Conservation (phyloP, 2,329 filamentous ascomycete genomes). For the Penicillium sp. region DNA sequence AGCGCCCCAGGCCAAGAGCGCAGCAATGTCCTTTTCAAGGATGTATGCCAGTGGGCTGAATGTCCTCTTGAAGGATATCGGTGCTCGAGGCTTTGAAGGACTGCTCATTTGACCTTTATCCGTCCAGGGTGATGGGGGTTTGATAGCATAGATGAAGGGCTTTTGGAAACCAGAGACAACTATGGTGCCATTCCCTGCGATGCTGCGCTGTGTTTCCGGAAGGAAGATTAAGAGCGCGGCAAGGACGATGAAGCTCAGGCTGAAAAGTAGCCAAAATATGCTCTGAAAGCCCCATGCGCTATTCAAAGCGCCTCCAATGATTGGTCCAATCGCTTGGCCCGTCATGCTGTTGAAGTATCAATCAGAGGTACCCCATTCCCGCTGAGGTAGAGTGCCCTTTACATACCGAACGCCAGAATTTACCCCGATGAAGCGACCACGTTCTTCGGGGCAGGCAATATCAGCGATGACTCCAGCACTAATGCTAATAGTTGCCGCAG, state of each 20-base stretch:
- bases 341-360: background rate
- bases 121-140: background rate
- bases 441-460: constrained; percentile 34
- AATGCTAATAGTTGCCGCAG: constrained; percentile 20
- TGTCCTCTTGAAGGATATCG: background rate
- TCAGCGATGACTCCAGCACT: constrained; percentile 42
- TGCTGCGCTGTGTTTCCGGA: constrained; percentile 2
- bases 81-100: background rate
- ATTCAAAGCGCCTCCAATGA: background rate
- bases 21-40: constrained; percentile 5
- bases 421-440: constrained; percentile 34
- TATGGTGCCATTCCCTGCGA: background rate
- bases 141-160: background rate
- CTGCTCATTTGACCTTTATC: background rate
- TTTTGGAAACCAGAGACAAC: background rate
- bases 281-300: constrained; percentile 1
- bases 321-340: constrained; percentile 2
- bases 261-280: constrained; percentile 1
- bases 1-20: background rate
- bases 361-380: background rate
- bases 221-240: constrained; percentile 1
- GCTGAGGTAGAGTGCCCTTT: background rate
- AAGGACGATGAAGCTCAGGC: background rate
- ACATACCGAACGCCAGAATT: constrained; percentile 3
- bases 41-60: background rate